Conservation (phyloP, 768 basidiomycete species). For the Cyathus striatus region DNA sequence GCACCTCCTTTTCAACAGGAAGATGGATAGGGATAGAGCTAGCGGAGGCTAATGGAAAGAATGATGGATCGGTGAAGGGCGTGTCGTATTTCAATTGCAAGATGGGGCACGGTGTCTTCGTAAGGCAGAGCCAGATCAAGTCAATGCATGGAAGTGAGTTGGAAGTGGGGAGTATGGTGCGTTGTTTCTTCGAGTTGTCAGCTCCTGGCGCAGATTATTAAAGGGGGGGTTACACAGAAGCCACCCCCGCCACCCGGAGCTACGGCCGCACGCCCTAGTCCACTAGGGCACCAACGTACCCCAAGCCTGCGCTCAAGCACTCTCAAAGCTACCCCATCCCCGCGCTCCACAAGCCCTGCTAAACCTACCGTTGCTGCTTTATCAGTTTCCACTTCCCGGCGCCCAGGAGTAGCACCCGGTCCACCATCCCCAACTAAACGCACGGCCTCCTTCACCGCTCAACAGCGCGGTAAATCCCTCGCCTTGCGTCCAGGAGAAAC, state of each 20-base stretch:
- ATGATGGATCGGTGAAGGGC: conserved; percentile 86
- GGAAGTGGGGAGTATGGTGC: conserved; percentile 18
- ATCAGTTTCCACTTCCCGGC: too few species aligned
- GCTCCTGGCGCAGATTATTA: neutral
- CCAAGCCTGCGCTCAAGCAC: conserved; percentile 42
- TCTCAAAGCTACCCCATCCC: conserved; percentile 41
- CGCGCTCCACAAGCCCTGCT: conserved; percentile 62
- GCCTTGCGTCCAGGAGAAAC: conserved; percentile 22
- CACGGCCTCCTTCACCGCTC: neutral
- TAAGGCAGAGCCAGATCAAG: conserved; percentile 81
- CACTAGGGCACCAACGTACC: conserved; percentile 60
- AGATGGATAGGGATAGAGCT: conserved; percentile 97
- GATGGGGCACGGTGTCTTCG: conserved; percentile 79
- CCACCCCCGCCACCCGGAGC: conserved; percentile 6
- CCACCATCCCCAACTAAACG: neutral
- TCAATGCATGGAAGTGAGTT: conserved; percentile 44
- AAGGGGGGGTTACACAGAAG: too few species aligned
- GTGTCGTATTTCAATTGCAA: conserved; percentile 79
- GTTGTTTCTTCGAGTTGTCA: neutral
- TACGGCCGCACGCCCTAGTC: conserved; percentile 19
- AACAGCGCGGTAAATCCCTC: conserved; percentile 23
- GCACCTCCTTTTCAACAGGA: conserved; percentile 79
- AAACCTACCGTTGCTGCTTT: conserved; percentile 35
- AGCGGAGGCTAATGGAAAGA: conserved; percentile 82
- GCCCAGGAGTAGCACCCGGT: conserved; percentile 10